Percentiles rank a stretch among this genome's conserved stretches.
Evolutionary conservation across 495 filamentous ascomycete genomes (phyloP).

Genomic region (Penicillium bialowiezense): DNA sequence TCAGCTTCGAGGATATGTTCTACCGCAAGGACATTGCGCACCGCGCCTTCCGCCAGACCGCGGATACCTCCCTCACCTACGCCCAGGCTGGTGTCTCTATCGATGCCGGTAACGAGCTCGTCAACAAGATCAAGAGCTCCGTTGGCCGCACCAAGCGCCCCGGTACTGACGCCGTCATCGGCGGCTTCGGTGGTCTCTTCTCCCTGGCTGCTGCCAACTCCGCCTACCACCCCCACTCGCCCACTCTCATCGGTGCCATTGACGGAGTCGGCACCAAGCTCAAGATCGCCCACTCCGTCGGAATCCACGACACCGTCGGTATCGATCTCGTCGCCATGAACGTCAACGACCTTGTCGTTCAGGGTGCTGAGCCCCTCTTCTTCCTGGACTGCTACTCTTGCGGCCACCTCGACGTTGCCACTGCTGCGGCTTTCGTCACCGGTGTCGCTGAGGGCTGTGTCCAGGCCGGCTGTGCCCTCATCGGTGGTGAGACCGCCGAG

Average conservation of each 20-base stretch:
- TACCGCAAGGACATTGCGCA: conserved; percentile 92
- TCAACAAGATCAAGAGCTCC: conserved; percentile 80
- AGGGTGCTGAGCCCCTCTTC: conserved; percentile 88
- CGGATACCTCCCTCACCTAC: conserved; percentile 72
- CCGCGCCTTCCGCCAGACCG: conserved; percentile 47
- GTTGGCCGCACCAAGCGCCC: conserved; percentile 76
- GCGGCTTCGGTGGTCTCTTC: conserved; percentile 90
- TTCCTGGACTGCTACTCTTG: conserved; percentile 97
- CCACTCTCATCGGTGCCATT: conserved; percentile 83
- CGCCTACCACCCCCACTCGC: conserved; percentile 65
- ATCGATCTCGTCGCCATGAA: conserved; percentile 99
- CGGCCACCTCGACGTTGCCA: conserved; percentile 71
- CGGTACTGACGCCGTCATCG: conserved; percentile 86
- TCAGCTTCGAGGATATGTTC: conserved; percentile 88
- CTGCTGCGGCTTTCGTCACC: conserved; percentile 77
- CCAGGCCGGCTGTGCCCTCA: conserved; percentile 78
- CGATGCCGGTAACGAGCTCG: conserved; percentile 85
- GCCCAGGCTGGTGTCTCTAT: conserved; percentile 92
- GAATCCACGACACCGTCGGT: conserved; percentile 88
- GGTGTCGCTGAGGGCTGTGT: conserved; percentile 84
- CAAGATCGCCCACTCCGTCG: conserved; percentile 83
- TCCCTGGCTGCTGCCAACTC: conserved; percentile 67
- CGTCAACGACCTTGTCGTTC: conserved; percentile 94
- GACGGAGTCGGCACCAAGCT: conserved; percentile 97
- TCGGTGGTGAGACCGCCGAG: conserved; percentile 95